Evolutionary conservation across 768 basidiomycete species (phyloP).

Genomic region (Coprinopsis cinerea): DNA sequence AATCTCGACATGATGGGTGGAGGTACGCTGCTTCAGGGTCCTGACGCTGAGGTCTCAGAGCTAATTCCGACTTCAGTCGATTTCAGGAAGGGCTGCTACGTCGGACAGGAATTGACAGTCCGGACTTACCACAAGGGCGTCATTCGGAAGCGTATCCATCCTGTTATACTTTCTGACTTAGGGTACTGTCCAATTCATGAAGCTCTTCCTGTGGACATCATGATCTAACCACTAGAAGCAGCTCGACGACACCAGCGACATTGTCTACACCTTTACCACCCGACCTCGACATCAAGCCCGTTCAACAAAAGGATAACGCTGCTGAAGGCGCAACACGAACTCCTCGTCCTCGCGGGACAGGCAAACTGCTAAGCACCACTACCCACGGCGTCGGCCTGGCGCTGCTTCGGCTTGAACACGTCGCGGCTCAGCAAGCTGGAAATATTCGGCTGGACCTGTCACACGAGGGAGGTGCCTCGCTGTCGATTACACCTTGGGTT

Average conservation of each 20-base stretch:
- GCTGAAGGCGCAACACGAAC: slow-evolving; percentile 14
- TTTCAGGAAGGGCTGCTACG: slow-evolving; percentile 96
- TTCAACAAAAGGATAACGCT: slow-evolving; percentile 6
- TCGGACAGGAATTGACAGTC: slow-evolving; percentile 96
- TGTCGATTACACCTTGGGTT: slow-evolving; percentile 59
- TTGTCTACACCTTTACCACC: slow-evolving; percentile 21
- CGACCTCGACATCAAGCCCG: slow-evolving; percentile 31
- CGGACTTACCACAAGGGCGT: slow-evolving; percentile 94
- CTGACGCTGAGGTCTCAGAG: slow-evolving; percentile 8
- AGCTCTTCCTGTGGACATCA: too few relatives aligned
- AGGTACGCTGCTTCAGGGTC: slow-evolving; percentile 45
- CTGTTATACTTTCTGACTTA: slow-evolving; percentile 67
- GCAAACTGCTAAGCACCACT: slow-evolving; percentile 67
- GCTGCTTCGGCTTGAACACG: slow-evolving; percentile 74
- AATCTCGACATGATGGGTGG: slow-evolving; percentile 94
- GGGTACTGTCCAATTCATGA: too few relatives aligned
- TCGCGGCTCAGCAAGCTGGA: slow-evolving; percentile 47
- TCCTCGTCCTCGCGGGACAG: slow-evolving; percentile 64
- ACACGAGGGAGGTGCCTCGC: slow-evolving; percentile 24
- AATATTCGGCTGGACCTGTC: slow-evolving; percentile 37
- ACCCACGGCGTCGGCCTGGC: slow-evolving; percentile 64
- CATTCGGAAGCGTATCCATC: slow-evolving; percentile 84
- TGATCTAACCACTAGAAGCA: too few relatives aligned
- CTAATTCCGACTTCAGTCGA: slow-evolving; percentile 51
- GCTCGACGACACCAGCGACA: slow-evolving; percentile 11